These are phyloP conservation scores for Nakaseomyces nivariensis DNA, from an alignment of 1,139 yeast genomes.

Conservation along the genomic window DNA sequence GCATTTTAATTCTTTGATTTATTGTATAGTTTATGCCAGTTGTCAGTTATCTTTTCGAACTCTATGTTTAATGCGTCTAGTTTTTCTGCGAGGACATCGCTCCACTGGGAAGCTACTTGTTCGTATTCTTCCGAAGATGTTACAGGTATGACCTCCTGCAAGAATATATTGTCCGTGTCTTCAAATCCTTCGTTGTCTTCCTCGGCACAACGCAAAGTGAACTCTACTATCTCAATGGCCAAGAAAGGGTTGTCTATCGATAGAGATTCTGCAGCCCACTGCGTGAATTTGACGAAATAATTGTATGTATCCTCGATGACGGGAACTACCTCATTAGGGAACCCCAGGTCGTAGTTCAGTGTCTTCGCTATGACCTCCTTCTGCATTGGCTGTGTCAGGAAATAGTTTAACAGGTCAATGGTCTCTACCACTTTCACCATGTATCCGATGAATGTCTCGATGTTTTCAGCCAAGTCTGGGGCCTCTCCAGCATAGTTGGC, in stretches of 20 bases:
- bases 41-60: constrained; percentile 12
- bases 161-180: constrained; percentile 25
- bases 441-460: constrained; percentile 18
- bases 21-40: constrained; percentile 16
- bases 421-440: constrained; percentile 23
- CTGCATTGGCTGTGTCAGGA: constrained; percentile 25
- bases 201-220: constrained; percentile 25
- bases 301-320: constrained; percentile 25
- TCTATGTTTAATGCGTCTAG: constrained; percentile 10
- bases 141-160: constrained; percentile 27
- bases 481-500: neutral
- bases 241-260: constrained; percentile 14
- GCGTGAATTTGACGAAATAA: constrained; percentile 28
- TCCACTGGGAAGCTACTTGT: constrained; percentile 19
- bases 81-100: constrained; percentile 15
- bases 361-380: constrained; percentile 29
- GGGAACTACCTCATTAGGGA: constrained; percentile 18
- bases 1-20: neutral
- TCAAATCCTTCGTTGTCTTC: constrained; percentile 24
- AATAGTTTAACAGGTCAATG: constrained; percentile 25
- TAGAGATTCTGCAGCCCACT: constrained; percentile 28
- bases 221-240: constrained; percentile 24
- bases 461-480: constrained; percentile 6
- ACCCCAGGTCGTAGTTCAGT: constrained; percentile 20
- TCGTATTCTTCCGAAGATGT: constrained; percentile 19